Percentiles rank a stretch among this genome's conserved stretches.
These are phyloP conservation scores for Cryphonectria nitschkei DNA, from an alignment of 2,329 filamentous ascomycete species.

Conservation along the genomic window DNA sequence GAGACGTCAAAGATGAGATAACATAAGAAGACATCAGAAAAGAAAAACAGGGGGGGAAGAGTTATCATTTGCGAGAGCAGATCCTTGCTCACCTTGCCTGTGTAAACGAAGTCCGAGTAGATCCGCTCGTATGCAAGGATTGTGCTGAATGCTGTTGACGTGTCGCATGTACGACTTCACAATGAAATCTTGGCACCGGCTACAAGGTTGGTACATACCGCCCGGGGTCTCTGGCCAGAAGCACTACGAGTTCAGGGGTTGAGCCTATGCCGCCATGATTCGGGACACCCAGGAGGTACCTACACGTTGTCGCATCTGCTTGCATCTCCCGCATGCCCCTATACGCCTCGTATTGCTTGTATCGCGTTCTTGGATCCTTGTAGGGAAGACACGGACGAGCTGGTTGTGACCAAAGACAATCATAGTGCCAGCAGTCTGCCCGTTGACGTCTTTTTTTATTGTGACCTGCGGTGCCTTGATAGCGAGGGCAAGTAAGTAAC, in stretches of 20 bases:
- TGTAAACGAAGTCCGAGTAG: neutral
- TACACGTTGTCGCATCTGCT: neutral
- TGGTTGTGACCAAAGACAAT: neutral
- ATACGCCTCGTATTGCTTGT: neutral
- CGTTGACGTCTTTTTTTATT: neutral
- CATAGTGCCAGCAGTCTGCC: neutral
- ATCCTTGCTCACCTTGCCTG: neutral
- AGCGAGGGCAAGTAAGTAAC: neutral
- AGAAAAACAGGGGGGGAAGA: too few relatives aligned
- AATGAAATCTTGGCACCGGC: neutral
- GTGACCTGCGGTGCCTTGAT: neutral
- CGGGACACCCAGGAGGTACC: neutral
- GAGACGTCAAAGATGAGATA: neutral
- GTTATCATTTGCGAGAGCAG: neutral
- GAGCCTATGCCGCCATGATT: neutral
- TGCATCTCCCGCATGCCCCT: neutral
- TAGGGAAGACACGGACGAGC: neutral
- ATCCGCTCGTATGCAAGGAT: neutral
- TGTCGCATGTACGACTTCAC: neutral
- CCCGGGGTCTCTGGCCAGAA: neutral
- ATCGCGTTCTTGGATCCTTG: neutral
- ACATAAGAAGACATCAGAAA: too few relatives aligned
- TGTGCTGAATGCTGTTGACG: neutral
- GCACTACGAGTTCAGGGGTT: neutral
- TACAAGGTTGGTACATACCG: neutral